These are phyloP conservation scores for Pseudocercospora eumusae DNA, from an alignment of 2,329 filamentous ascomycete genomes.

Conservation along the genomic window DNA sequence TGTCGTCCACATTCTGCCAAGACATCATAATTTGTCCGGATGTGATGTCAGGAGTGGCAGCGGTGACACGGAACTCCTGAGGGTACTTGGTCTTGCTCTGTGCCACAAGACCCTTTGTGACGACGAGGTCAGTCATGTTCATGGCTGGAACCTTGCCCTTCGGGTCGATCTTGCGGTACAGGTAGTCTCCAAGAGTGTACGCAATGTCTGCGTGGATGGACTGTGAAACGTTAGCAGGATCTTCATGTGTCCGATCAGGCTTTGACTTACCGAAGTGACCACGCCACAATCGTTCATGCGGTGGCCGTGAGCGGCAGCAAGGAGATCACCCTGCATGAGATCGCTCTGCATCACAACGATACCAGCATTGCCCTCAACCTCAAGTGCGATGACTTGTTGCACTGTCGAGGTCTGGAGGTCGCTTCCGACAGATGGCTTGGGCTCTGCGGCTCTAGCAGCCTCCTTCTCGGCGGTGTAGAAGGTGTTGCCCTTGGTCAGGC, in stretches of 20 bases:
- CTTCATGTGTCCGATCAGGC: neutral
- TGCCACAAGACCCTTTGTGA: constrained; percentile 35
- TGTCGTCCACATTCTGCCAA: constrained; percentile 18
- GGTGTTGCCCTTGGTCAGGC: constrained; percentile 28
- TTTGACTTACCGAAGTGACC: constrained; percentile 46
- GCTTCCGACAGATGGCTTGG: constrained; percentile 9
- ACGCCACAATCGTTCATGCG: constrained; percentile 41
- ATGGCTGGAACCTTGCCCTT: constrained; percentile 29
- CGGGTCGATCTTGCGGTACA: constrained; percentile 19
- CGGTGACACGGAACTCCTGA: constrained; percentile 14
- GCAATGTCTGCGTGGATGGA: constrained; percentile 43
- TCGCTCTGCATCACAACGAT: constrained; percentile 5
- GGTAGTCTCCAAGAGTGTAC: constrained; percentile 38
- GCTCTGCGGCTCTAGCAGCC: constrained; percentile 8
- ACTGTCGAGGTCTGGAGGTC: constrained; percentile 6
- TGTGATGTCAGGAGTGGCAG: constrained; percentile 7
- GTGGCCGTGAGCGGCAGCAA: constrained; percentile 47
- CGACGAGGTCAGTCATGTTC: constrained; percentile 45
- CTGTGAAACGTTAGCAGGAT: constrained; percentile 20
- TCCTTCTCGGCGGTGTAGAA: constrained; percentile 15
- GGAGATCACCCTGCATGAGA: constrained; percentile 45
- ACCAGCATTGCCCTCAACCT: constrained; percentile 1
- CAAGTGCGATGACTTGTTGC: constrained; percentile 21
- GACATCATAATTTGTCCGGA: constrained; percentile 9
- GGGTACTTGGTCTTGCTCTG: constrained; percentile 8